Conservation (phyloP, 2,329 filamentous ascomycete species). For the Calonectria pteridis region DNA sequence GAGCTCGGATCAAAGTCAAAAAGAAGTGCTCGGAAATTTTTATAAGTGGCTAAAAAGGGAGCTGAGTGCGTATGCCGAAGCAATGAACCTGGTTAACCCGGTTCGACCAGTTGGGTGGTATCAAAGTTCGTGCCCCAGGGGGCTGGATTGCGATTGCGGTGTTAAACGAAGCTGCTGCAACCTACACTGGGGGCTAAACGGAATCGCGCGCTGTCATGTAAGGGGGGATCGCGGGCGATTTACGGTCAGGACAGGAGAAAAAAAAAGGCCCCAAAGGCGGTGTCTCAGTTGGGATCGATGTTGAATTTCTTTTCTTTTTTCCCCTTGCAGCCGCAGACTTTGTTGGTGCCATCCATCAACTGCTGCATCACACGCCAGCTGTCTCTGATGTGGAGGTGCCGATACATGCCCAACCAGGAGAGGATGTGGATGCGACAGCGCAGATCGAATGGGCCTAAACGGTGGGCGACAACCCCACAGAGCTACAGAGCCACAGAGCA, state of each 20-base stretch:
- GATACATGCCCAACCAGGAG: background rate
- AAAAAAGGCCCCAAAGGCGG: background rate
- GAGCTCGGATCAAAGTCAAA: background rate
- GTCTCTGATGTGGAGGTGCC: background rate
- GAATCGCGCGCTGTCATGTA: background rate
- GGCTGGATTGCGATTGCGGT: constrained; percentile 4
- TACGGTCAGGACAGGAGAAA: background rate
- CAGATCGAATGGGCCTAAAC: constrained; percentile 9
- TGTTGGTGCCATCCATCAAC: background rate
- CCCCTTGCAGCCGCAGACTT: background rate
- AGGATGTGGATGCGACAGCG: constrained; percentile 10
- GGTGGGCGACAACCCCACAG: constrained; percentile 3
- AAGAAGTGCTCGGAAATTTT: background rate
- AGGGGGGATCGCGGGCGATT: background rate
- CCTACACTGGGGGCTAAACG: background rate
- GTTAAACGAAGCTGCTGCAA: background rate
- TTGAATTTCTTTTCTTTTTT: constrained; percentile 5
- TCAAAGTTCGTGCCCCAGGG: constrained; percentile 23
- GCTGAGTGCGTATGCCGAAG: background rate
- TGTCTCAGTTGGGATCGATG: constrained; percentile 1
- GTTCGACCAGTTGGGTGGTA: constrained; percentile 5
- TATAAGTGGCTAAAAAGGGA: background rate
- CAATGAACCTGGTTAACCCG: background rate
- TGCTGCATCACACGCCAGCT: constrained; percentile 10
- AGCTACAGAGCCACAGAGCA: background rate